Percentiles rank a stretch among this genome's conserved stretches.
These are phyloP conservation scores for Heliamphora exappendiculata DNA, from an alignment of 148 eudicot genomes.

Conservation along the genomic window DNA sequence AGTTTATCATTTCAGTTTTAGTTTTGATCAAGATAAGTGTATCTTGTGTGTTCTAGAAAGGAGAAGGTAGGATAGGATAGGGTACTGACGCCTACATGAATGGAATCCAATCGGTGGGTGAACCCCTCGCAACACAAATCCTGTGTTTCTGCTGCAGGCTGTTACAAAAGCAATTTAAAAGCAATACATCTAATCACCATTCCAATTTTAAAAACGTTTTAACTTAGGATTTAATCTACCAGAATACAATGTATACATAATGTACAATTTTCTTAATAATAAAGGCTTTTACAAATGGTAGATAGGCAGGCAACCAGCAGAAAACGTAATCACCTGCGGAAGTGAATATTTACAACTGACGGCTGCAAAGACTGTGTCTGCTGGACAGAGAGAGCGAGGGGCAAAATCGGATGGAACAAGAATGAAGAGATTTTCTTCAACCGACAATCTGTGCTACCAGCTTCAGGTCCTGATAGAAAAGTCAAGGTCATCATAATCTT, in stretches of 20 bases:
- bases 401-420: conserved; percentile 83
- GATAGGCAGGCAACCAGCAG: background rate
- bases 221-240: background rate
- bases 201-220: background rate
- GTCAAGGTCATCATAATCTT: conserved; percentile 8
- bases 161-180: no score
- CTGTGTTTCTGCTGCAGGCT: no score
- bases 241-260: background rate
- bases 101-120: no score
- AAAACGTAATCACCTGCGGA: conserved; percentile 48
- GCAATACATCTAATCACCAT: background rate
- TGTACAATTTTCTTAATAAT: background rate
- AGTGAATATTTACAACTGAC: conserved; percentile 88
- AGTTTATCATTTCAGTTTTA: no score
- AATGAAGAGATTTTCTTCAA: conserved; percentile 78
- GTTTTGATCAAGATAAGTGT: no score
- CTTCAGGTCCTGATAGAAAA: conserved; percentile 62
- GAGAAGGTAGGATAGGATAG: no score
- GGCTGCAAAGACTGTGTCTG: conserved; percentile 80
- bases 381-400: conserved; percentile 80
- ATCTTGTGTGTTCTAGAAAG: no score
- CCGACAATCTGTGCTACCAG: conserved; percentile 63
- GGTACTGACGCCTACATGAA: no score
- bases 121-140: no score
- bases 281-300: background rate